Base-by-base conservation (phyloP, 352 stramenopile genomes). In the Globisporangium uncinulatum region DNA sequence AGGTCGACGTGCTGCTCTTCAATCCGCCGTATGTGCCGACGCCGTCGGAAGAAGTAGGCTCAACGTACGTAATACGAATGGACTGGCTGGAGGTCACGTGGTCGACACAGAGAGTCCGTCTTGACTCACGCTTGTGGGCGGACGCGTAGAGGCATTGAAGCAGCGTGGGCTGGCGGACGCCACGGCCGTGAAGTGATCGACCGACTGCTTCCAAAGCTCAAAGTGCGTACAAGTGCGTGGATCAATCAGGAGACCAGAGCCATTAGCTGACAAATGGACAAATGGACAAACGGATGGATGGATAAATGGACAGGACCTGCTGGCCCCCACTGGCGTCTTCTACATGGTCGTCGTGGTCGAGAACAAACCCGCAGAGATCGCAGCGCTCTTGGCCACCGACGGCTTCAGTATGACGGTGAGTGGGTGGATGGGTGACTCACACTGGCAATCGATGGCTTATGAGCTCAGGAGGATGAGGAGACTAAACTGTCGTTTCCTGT, bases 1-100 rank as follows among this genome's bases (percentile, higher is more conserved):
- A 67, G 50, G 76, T 99, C 10, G 96, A 99, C 63, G 80, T 98
- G 48, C 67, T 99, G 42, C 69, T 99, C 19, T 99, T 99, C 70
- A 99, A 99, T 77, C 97, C 97, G 19, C 97, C 97, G 11, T 99
- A 99, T 64, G 97, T 99, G 51, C 95, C 97, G 21, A 99, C 96
- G 20, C 90, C 95, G 6, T 89, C 92, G 3, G 83, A 97, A 20
- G 97, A 99, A 81, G 94, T 99, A 19, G 85, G 83, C 11, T 94
- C 83, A 31, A 89, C 55, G 85, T 94, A 83, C 48, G 73, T 57
- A 20, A 19, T 57, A 14, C n/a, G 0, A 4, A 21, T 57, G 2
- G 21, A 13, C 3, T 41, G 21, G 14, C 4, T 39, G 24, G 24
- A 29, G 24, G 24, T 29, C 24, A 29, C 24, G 24, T 29, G 24